Conservation (phyloP, 345 rosid genomes). For the Sonneratia alba region DNA sequence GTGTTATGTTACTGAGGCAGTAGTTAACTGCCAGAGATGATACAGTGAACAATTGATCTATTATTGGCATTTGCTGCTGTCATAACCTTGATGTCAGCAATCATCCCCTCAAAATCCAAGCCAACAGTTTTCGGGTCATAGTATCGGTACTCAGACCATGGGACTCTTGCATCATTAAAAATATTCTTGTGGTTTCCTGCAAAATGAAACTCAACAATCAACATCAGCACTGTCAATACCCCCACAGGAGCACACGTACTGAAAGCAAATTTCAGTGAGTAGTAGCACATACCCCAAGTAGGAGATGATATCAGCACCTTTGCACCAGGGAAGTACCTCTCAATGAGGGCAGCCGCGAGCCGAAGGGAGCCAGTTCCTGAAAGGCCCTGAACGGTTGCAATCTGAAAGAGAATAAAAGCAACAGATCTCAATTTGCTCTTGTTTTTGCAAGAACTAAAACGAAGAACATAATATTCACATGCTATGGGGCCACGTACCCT, state of each 20-base stretch:
- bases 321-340: slow-evolving; percentile 85
- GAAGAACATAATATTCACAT: slow-evolving; percentile 1
- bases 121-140: slow-evolving; percentile 97
- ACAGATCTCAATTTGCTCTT: neutral
- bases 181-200: slow-evolving; percentile 96
- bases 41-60: neutral
- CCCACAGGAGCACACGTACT: neutral
- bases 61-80: neutral
- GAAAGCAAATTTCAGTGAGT: slow-evolving; percentile 9
- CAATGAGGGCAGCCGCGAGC: slow-evolving; percentile 85
- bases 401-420: slow-evolving; percentile 30
- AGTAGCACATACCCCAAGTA: slow-evolving; percentile 60
- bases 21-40: neutral
- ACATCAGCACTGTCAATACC: neutral
- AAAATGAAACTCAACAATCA: slow-evolving; percentile 3
- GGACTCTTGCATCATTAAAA: slow-evolving; percentile 89
- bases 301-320: slow-evolving; percentile 88
- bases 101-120: slow-evolving; percentile 97
- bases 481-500: slow-evolving; percentile 37
- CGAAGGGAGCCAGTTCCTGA: slow-evolving; percentile 97
- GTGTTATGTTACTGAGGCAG: neutral
- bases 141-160: slow-evolving; percentile 93
- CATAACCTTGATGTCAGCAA: slow-evolving; percentile 73
- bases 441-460: neutral
- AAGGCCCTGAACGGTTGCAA: slow-evolving; percentile 97